Conservation (phyloP, 139 green algal species). For the Tetraselmis striata region DNA sequence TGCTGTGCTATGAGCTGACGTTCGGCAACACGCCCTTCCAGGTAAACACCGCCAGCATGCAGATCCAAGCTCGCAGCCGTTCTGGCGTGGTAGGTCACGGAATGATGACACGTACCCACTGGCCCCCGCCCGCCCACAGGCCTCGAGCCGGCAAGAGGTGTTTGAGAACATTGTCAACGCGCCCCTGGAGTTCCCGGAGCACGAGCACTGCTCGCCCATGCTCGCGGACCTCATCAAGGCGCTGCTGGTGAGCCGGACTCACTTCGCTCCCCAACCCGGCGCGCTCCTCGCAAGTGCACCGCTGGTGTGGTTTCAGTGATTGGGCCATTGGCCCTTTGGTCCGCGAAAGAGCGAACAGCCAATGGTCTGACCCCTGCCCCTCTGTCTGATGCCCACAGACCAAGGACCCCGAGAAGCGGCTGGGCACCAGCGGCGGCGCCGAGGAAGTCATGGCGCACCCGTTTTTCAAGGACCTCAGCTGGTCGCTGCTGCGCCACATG, state of each 20-base stretch:
- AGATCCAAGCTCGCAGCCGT: background rate
- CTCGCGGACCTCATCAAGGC: constrained; percentile 64
- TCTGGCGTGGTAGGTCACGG: too few relatives aligned
- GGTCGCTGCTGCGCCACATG: constrained; percentile 67
- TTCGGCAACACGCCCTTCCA: constrained; percentile 83
- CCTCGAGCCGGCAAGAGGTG: constrained; percentile 68
- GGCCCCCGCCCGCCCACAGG: too few relatives aligned
- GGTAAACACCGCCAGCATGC: too few relatives aligned
- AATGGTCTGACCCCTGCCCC: too few relatives aligned
- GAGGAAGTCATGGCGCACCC: constrained; percentile 90
- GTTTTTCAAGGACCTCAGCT: constrained; percentile 87
- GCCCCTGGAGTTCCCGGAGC: constrained; percentile 72
- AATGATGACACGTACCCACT: too few relatives aligned
- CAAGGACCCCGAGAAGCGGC: constrained; percentile 56
- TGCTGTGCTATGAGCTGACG: constrained; percentile 93
- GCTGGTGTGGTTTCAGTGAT: too few relatives aligned
- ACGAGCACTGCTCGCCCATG: constrained; percentile 14
- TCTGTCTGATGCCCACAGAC: too few relatives aligned
- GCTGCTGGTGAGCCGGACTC: constrained; percentile 49
- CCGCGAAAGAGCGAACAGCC: too few relatives aligned
- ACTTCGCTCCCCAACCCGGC: background rate
- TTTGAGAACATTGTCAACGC: constrained; percentile 92
- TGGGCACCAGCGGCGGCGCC: constrained; percentile 70
- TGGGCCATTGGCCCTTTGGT: too few relatives aligned
- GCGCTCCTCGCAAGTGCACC: too few relatives aligned